Conservation (phyloP, 345 rosid species). For the Eutrema heterophyllum region DNA sequence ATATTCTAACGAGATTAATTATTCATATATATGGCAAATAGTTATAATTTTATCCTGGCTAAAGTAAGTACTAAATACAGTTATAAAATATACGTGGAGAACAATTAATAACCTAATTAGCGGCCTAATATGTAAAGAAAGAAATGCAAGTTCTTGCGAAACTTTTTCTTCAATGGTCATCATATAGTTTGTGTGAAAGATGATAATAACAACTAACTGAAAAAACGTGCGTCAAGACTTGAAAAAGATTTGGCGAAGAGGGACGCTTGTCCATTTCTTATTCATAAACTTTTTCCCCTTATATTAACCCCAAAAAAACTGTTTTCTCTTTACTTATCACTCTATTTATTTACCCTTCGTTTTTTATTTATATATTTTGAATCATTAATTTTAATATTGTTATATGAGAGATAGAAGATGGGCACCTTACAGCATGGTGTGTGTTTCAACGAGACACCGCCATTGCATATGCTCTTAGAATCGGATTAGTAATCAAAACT, state of each 20-base stretch:
- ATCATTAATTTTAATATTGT: background rate
- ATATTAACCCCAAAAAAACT: no score
- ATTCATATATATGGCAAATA: no score
- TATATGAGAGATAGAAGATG: background rate
- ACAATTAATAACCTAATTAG: conserved; percentile 15
- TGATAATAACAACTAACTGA: conserved; percentile 30
- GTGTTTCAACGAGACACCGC: no score
- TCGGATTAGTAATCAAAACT: background rate
- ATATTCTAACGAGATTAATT: background rate
- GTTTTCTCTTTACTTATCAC: background rate
- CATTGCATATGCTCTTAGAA: background rate
- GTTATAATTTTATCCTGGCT: background rate
- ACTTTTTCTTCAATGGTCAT: conserved; percentile 2
- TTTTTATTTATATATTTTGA: background rate
- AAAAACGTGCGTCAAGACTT: conserved; percentile 21
- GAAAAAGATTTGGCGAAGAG: conserved; percentile 26
- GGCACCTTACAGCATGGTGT: no score
- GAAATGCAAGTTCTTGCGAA: background rate
- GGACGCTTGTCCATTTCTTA: conserved; percentile 24
- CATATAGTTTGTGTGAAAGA: conserved; percentile 15
- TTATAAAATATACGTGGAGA: conserved; percentile 6
- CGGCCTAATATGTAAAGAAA: conserved; percentile 15
- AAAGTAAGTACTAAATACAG: background rate
- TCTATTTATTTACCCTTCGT: background rate
- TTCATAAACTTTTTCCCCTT: background rate